Evolutionary conservation across 2,329 filamentous ascomycete genomes (phyloP), one percentile per base, ranked within the genome.

Genomic region (Trichoderma atroviride): DNA sequence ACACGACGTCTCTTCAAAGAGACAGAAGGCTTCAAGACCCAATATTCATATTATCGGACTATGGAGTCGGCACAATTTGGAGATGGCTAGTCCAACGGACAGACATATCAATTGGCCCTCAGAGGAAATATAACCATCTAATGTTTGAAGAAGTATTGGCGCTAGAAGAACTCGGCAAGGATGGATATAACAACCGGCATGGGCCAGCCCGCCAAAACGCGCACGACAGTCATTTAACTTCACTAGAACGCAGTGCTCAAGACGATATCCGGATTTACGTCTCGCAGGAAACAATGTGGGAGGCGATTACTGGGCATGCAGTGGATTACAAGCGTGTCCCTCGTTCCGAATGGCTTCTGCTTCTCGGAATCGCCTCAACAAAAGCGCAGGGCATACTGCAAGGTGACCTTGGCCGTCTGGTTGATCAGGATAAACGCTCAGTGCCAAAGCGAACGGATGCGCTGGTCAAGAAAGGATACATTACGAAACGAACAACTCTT

Each of bases 391-490:
- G 88, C 5, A 89, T 90, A 55, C 78, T 89, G 16, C 88, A 90
- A 76, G 86, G 86, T 52, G 87, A 89, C 69, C 80, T 90, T 29
- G 85, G 86, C 19, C 83, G 84, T 24, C 78, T 88, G 0, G 86
- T 87, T 14, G 83, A 84, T 27, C 88, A 90, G 75, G 88, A 90
- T 76, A 90, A 90, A 74, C 84, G 88, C 62, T 89, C 88, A 1
- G 83, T 90, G 1, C 88, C 88, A 3, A 88, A 86, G 69, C 81
- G 88, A 40, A 90, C 88, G 0, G 87, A 89, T 71, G 82, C 83
- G 3, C 80, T 90, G 1, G 83, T 86, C 5, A 82, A 83, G 71
- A 89, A 89, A 74, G 87, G 88, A 19, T 90, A 90, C 71, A 86
- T 89, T 59, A 84, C 84, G 62, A 90, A 90, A 76, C 83, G 87